Base-by-base conservation (phyloP, 2,329 filamentous ascomycete species). In the Botrytis deweyae region DNA sequence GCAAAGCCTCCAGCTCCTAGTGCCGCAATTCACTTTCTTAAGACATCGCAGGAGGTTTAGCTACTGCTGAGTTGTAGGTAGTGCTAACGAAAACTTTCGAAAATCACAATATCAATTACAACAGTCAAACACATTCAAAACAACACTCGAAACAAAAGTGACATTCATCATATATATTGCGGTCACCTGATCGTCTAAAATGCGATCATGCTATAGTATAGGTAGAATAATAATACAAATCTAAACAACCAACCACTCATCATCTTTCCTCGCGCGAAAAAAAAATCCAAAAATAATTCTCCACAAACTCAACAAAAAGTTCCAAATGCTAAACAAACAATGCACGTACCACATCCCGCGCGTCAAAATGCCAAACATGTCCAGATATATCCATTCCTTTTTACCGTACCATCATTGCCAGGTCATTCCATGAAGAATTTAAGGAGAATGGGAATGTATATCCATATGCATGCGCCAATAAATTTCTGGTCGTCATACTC, bases 371-470 rank as follows among this genome's bases (percentile, higher is more conserved):
- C 20, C 64, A 49, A 66, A 25, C 20, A 49, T 18, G 20, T 66
- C 42, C 44, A 25, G 44, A 66, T 66, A 66, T 38, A 18, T 49
- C 64, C 44, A 49, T 10, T 14, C 29, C 29, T 49, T 66, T 63
- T 66, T 66, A 18, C 44, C 44, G 38, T 55, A 38, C 36, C 66
- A 68, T 68, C 65, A 52, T 68, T 68, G 25, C 25, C 66, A 12
- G 46, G 36, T 42, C 20, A 18, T 68, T 58, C 49, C 7, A 40
- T 42, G 36, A 58, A 46, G 36, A 4, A 25, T 49, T n/a, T n/a
- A 36, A 52, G 46, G 33, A 42, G 5, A 68, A 22, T 0, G 0
- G 29, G 12, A 12, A 12, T 49, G 12, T 49, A 6, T 42, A 36
- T 25, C 20, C 42, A 38, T 38, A 36, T 66, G 20, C 29, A 22